Percentiles rank a stretch among this genome's conserved stretches.
phyloP scores from a whole-genome alignment of 2,329 filamentous ascomycete genomes.

The Exophiala mesophila region DNA sequence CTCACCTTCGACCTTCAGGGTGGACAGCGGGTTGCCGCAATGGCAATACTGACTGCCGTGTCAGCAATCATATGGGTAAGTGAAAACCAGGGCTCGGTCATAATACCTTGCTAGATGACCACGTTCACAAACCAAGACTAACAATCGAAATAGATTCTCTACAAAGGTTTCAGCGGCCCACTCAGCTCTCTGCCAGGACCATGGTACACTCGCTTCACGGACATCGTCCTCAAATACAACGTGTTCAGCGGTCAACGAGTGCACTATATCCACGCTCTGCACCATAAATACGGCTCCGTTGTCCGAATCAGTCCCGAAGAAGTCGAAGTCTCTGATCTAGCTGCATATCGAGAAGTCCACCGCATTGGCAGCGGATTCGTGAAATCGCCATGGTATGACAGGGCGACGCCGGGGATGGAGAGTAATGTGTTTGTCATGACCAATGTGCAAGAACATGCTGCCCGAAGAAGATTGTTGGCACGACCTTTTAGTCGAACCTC shows the following conservation, averaged over 20 bases:
- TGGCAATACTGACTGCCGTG: conserved; percentile 1
- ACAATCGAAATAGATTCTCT: background rate
- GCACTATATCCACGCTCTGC: conserved; percentile 15
- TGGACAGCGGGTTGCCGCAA: too few species aligned
- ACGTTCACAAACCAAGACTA: too few species aligned
- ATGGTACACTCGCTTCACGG: conserved; percentile 15
- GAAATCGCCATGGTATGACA: conserved; percentile 34
- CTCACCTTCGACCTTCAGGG: too few species aligned
- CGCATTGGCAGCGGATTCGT: conserved; percentile 31
- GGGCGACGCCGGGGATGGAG: conserved; percentile 18
- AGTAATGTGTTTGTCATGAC: conserved; percentile 40
- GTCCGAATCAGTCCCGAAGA: conserved; percentile 30
- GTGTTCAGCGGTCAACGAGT: conserved; percentile 10
- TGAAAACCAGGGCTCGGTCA: too few species aligned
- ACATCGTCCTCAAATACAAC: conserved; percentile 10
- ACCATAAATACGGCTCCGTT: conserved; percentile 26
- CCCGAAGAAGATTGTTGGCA: conserved; percentile 41
- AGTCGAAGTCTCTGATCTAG: conserved; percentile 37
- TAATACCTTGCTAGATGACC: too few species aligned
- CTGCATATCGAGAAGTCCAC: conserved; percentile 33
- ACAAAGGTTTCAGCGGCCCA: conserved; percentile 2
- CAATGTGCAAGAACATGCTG: conserved; percentile 38
- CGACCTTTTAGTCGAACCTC: conserved; percentile 36
- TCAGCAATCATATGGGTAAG: conserved; percentile 1
- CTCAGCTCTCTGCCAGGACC: conserved; percentile 14